phyloP scores from a whole-genome alignment of 2,329 filamentous ascomycete species.

The Alternaria longipes region DNA sequence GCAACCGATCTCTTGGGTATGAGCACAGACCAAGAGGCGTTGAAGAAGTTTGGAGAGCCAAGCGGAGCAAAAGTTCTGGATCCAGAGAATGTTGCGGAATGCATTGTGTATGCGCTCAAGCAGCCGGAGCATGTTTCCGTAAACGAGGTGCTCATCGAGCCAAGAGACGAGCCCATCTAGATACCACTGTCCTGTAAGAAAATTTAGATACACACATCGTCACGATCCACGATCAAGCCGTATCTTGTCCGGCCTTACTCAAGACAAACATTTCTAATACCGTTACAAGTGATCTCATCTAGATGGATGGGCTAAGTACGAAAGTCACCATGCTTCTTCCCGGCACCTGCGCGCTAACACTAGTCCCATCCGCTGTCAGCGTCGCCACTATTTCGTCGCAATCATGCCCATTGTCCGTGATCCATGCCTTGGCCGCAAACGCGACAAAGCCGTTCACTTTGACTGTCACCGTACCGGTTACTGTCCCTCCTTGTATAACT shows the following conservation, averaged over 20 bases:
- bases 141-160: conserved; percentile 77
- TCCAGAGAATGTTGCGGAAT: conserved; percentile 74
- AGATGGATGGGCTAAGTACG: conserved; percentile 24
- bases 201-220: neutral
- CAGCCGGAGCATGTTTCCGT: conserved; percentile 80
- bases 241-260: neutral
- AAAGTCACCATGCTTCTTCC: conserved; percentile 42
- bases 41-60: conserved; percentile 81
- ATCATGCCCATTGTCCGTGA: conserved; percentile 51
- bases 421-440: conserved; percentile 43
- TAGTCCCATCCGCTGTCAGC: conserved; percentile 30
- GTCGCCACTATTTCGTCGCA: conserved; percentile 24
- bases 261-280: neutral
- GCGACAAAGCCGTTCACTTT: conserved; percentile 39
- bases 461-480: conserved; percentile 29
- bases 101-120: conserved; percentile 77
- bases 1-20: conserved; percentile 76
- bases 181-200: neutral
- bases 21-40: conserved; percentile 77
- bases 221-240: neutral
- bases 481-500: conserved; percentile 46
- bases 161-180: conserved; percentile 49
- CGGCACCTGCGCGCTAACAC: conserved; percentile 32
- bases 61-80: conserved; percentile 79
- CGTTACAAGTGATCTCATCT: neutral